Conservation (phyloP, 179 eudicot genomes). For the Pouteria campechiana region DNA sequence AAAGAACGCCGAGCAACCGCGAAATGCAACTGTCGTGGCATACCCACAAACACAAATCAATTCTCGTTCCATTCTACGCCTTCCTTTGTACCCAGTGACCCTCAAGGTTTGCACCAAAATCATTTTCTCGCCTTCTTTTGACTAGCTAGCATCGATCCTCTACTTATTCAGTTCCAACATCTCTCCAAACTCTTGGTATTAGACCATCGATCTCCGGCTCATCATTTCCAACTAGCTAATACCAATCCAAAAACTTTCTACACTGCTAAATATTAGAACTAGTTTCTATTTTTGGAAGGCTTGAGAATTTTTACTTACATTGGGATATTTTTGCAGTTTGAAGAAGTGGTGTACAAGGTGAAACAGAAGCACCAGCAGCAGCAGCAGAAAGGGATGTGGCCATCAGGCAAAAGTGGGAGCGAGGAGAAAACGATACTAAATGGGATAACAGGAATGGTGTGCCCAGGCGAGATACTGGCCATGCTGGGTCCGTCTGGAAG, state of each 20-base stretch:
- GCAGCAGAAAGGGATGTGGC: constrained; percentile 21
- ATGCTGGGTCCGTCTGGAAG: constrained; percentile 85
- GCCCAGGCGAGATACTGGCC: constrained; percentile 63
- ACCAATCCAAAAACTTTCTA: background rate
- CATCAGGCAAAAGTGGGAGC: constrained; percentile 14
- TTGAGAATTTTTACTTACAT: background rate
- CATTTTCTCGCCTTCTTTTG: constrained; percentile 7
- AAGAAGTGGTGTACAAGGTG: constrained; percentile 83
- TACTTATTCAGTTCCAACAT: background rate
- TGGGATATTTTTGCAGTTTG: constrained; percentile 43
- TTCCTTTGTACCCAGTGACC: constrained; percentile 24
- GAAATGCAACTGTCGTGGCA: constrained; percentile 13
- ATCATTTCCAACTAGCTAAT: no score
- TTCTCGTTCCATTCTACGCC: constrained; percentile 23
- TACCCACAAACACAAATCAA: constrained; percentile 18
- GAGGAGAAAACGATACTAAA: constrained; percentile 74
- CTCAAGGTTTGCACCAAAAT: constrained; percentile 27
- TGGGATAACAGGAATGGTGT: constrained; percentile 72
- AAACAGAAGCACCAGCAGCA: no score
- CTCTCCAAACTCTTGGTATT: background rate
- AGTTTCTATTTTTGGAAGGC: background rate
- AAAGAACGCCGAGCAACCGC: constrained; percentile 3
- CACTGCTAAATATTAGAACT: background rate
- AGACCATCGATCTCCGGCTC: no score
- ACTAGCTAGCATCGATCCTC: no score